Evolutionary conservation across 2,329 filamentous ascomycete species (phyloP), one percentile per base, ranked within the genome.

Genomic region (Nigrospora osmanthi): DNA sequence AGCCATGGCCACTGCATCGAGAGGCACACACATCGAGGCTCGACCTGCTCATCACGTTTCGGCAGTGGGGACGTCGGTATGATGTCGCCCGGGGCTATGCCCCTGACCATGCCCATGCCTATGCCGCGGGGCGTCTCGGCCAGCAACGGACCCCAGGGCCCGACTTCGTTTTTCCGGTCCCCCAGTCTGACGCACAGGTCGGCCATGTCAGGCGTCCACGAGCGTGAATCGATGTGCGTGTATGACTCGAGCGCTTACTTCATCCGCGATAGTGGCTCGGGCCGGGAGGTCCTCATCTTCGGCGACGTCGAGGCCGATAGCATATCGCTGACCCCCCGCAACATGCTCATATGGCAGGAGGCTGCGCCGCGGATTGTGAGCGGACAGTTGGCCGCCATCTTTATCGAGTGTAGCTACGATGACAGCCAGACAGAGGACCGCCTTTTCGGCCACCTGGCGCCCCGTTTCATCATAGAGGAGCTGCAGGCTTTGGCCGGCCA

Each of bases 331-430:
- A 84, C 80, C 1, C 89, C 91, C 1, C 81, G 90, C 19, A 97
- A 93, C 52, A 68, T 76, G n/a, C 71, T 73, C 13, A 81, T 98
- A 13, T 98, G 93, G 93, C 76, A 80, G 52, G 87, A 93, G 57
- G 91, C 91, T 0, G 91, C 90, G 0, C 85, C 85, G 10, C 95
- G 94, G 60, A 81, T 98, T 23, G 85, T 74, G 0, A 68, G 73
- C 0, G 87, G 88, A 2, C 72, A 76, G 4, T 73, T 98, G 0
- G 77, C 75, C 0, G 91, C 85, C 11, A 85, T 98, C 12, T 91
- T 97, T 59, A 94, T 98, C 54, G 93, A 98, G 69, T 97, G 91
- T 64, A 95, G 88, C 49, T 98, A 91, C 62, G 86, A 89, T 49
- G 85, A 96, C 61, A 78, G 79, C 9, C 85, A 89, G 56, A 75